phyloP scores from a whole-genome alignment of 495 filamentous ascomycete species.

The Penicillium manginii region DNA sequence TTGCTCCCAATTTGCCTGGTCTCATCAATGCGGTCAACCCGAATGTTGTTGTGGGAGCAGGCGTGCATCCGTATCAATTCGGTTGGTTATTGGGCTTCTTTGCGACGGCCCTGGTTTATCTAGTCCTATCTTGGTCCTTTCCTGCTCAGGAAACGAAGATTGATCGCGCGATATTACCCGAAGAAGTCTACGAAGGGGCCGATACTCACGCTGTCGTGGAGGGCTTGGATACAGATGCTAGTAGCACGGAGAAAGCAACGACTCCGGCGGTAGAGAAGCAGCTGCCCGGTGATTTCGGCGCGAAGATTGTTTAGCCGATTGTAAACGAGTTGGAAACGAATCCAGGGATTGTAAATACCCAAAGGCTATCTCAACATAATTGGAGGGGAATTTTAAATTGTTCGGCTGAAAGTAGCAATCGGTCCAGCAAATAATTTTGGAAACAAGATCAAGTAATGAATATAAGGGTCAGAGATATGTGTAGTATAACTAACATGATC shows the following conservation, averaged over 20 bases:
- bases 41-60: conserved; percentile 47
- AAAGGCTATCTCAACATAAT: too few relatives aligned
- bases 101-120: conserved; percentile 50
- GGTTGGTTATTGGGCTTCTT: conserved; percentile 61
- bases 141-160: conserved; percentile 44
- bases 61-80: conserved; percentile 57
- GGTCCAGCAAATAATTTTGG: too few relatives aligned
- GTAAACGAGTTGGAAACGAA: neutral
- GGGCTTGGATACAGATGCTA: conserved; percentile 29
- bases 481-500: too few relatives aligned
- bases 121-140: conserved; percentile 41
- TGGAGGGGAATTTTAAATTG: too few relatives aligned
- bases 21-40: conserved; percentile 55
- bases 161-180: conserved; percentile 43
- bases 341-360: neutral
- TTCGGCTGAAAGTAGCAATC: too few relatives aligned
- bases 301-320: neutral
- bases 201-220: conserved; percentile 27
- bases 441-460: too few relatives aligned
- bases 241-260: conserved; percentile 4
- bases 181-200: conserved; percentile 52
- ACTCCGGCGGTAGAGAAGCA: neutral
- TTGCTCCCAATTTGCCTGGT: conserved; percentile 64
- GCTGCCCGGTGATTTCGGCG: neutral
- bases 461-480: too few relatives aligned